These are phyloP conservation scores for Aspergillus nomiae DNA, from an alignment of 2,329 filamentous ascomycete genomes.

Conservation along the genomic window DNA sequence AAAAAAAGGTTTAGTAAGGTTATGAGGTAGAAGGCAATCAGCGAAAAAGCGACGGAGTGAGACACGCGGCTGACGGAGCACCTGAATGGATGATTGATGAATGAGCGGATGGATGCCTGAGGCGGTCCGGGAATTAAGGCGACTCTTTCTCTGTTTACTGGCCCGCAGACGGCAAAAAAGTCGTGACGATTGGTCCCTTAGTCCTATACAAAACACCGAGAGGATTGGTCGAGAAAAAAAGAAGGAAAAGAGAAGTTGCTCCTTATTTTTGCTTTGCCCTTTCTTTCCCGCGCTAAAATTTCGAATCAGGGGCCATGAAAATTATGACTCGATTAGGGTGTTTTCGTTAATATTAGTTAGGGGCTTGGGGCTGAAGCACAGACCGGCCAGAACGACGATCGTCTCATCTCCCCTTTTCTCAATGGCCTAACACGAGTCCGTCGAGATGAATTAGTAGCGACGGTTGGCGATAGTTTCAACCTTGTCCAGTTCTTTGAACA, in stretches of 20 bases:
- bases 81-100: not conserved
- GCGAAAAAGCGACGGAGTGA: not conserved
- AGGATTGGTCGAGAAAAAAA: not conserved
- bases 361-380: slow-evolving; percentile 3
- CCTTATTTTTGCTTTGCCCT: not conserved
- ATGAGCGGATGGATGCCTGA: slow-evolving; percentile 4
- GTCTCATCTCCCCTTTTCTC: not conserved
- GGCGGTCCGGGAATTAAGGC: not conserved
- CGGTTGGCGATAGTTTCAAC: not conserved
- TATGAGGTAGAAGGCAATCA: not conserved
- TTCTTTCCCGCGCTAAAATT: not conserved
- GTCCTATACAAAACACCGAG: not conserved
- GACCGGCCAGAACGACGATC: not conserved
- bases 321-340: not conserved
- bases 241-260: not conserved
- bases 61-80: slow-evolving; percentile 2
- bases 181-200: not conserved
- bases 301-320: slow-evolving; percentile 1
- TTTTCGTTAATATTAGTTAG: slow-evolving; percentile 4
- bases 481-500: not conserved
- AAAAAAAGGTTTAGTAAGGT: not conserved
- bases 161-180: not conserved
- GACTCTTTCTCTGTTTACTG: not conserved
- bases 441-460: not conserved
- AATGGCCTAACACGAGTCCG: not conserved